A percentile compares a stretch with the other conserved stretches of the same genome.
Evolutionary conservation across 305 asterid genomes (phyloP).

Genomic region (Fraxinus nigra): DNA sequence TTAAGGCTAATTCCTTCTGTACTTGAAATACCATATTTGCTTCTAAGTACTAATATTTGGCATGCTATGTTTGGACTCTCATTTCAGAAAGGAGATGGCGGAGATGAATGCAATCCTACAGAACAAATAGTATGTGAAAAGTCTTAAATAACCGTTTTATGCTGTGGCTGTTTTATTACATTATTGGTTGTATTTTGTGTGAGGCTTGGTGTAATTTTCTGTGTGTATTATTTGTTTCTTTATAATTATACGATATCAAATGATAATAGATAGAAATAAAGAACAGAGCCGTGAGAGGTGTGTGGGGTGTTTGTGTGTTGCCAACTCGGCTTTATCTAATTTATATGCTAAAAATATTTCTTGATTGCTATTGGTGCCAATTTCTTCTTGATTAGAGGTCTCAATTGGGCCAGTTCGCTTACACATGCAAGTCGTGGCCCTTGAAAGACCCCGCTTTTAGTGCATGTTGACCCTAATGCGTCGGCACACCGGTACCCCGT

Average conservation of each 20-base stretch:
- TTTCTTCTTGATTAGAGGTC: neutral
- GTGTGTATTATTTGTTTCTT: neutral
- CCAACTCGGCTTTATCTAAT: neutral
- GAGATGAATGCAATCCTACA: slow-evolving; percentile 40
- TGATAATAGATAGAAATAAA: neutral
- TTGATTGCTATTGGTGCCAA: neutral
- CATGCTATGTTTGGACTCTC: neutral
- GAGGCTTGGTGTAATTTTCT: slow-evolving; percentile 2
- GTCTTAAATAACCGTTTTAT: slow-evolving; percentile 19
- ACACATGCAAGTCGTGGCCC: neutral
- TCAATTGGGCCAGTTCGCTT: neutral
- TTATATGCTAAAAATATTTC: neutral
- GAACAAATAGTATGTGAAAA: slow-evolving; percentile 23
- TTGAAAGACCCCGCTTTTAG: neutral
- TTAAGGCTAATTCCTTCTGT: neutral
- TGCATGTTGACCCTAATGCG: neutral
- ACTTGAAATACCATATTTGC: neutral
- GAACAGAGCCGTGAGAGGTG: neutral
- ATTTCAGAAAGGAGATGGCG: slow-evolving; percentile 79
- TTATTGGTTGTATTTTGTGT: neutral
- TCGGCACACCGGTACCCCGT: neutral
- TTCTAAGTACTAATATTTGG: neutral
- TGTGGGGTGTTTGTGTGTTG: neutral
- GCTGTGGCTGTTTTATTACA: slow-evolving; percentile 4
- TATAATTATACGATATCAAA: neutral